Base-by-base conservation (phyloP, 73 alveolate species). In the Paramecium sonneborni region DNA sequence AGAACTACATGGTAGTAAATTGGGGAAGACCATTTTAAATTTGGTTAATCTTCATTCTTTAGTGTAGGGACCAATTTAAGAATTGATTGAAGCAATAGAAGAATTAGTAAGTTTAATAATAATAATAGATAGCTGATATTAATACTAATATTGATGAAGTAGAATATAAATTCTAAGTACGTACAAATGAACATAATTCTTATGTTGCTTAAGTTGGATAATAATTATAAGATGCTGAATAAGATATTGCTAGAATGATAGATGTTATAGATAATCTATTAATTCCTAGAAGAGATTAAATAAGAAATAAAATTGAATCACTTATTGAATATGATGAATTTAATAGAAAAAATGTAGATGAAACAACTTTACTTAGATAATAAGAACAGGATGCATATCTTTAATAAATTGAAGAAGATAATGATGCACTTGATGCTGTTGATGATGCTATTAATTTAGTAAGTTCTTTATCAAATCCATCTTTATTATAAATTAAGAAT, bases 171-270 rank as follows among this genome's bases (percentile, higher is more conserved):
- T 79, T 41, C 41, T 44, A 79, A 46, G 43, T 24, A 44, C 38
- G 90, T 3, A 79, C 90, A 24, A 79, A 79, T 46, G 90, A 79
- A 18, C 90, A 79, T 24, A 79, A 79, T 34, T 41, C 72, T 6
- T 79, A 79, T 79, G 90, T 79, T 6, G 52, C 41, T 79, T 9
- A 20, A 14, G 46, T 43, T 20, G 90, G 55, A 43, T 41, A 79
- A 24, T 12, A 46, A 43, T 24, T 79, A 20, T 12, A 46, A 79
- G 90, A 79, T 79, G 76, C 90, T 24, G 90, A 79, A 20, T 44
- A 79, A 46, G 90, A 79, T 41, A 79, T 79, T 24, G 90, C 90
- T 3, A 79, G 90, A 79, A 79, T 79, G 74, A 39, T 30, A 2
- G 90, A 79, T 79, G 90, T 79, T 10, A 79, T 79, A 1, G 90